A percentile compares a stretch with the other conserved stretches of the same genome.
phyloP scores from a whole-genome alignment of 371 early-diverging fungal species.

The Rhizopus stolonifer region DNA sequence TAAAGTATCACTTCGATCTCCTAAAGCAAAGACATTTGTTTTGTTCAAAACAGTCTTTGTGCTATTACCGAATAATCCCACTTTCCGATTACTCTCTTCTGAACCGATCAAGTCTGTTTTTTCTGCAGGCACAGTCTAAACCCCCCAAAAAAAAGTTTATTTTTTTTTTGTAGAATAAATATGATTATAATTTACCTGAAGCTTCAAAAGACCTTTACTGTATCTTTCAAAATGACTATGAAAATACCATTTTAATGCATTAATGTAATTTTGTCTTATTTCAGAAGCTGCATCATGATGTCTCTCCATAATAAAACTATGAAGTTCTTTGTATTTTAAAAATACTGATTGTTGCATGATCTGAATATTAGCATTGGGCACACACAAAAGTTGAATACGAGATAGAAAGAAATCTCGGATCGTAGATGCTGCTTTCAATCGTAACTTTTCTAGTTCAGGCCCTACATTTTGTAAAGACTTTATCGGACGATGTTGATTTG shows the following conservation, averaged over 20 bases:
- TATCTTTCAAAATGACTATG: slow-evolving; percentile 88
- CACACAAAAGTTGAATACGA: slow-evolving; percentile 78
- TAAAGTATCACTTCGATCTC: slow-evolving; percentile 70
- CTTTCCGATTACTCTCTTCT: slow-evolving; percentile 74
- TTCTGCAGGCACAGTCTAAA: slow-evolving; percentile 71
- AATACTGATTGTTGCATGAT: slow-evolving; percentile 88
- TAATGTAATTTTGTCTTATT: slow-evolving; percentile 80
- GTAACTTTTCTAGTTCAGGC: slow-evolving; percentile 86
- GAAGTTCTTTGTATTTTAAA: slow-evolving; percentile 83
- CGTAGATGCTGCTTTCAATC: slow-evolving; percentile 78
- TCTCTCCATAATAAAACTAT: slow-evolving; percentile 83
- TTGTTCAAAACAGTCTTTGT: slow-evolving; percentile 65
- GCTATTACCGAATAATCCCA: slow-evolving; percentile 61
- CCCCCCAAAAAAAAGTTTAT: too few species aligned
- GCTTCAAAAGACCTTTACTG: slow-evolving; percentile 64
- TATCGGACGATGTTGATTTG: slow-evolving; percentile 57
- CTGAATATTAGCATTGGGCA: slow-evolving; percentile 88
- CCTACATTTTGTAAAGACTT: slow-evolving; percentile 79
- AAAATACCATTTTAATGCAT: slow-evolving; percentile 82
- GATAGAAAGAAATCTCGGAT: slow-evolving; percentile 84
- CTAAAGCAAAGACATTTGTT: slow-evolving; percentile 74
- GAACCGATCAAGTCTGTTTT: slow-evolving; percentile 79
- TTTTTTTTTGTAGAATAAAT: too few species aligned
- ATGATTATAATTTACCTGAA: slow-evolving; percentile 75
- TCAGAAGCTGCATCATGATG: slow-evolving; percentile 89